These are phyloP conservation scores for Neurospora africana DNA, from an alignment of 495 filamentous ascomycete species.

Conservation along the genomic window DNA sequence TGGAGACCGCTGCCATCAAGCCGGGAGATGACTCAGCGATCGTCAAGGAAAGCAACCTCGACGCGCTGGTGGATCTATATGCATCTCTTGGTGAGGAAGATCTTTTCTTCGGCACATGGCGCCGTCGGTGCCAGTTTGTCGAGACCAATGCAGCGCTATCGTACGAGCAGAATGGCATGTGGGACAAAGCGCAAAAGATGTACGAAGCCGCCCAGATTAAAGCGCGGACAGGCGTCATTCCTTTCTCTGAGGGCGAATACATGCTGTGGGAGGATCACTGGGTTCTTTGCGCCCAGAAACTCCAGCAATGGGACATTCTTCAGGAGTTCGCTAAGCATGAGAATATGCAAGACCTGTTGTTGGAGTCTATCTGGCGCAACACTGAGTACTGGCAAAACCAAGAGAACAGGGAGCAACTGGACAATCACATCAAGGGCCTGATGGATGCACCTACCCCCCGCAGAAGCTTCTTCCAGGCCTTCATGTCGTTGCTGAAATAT, in stretches of 20 bases:
- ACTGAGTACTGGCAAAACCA: conserved; percentile 84
- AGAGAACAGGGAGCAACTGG: conserved; percentile 77
- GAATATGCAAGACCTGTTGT: conserved; percentile 91
- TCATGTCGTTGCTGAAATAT: conserved; percentile 89
- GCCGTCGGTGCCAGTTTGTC: conserved; percentile 84
- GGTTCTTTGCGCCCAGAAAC: conserved; percentile 92
- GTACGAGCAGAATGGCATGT: conserved; percentile 98
- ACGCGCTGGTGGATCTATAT: conserved; percentile 87
- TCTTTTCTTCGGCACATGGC: conserved; percentile 96
- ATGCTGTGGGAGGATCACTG: conserved; percentile 99
- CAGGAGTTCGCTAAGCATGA: conserved; percentile 98
- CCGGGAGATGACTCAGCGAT: conserved; percentile 73
- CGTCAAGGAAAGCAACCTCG: conserved; percentile 86
- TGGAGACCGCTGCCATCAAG: conserved; percentile 75
- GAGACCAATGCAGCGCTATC: conserved; percentile 95
- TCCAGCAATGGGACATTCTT: conserved; percentile 97
- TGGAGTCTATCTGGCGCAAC: conserved; percentile 90
- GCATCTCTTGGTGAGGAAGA: conserved; percentile 85
- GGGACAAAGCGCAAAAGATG: conserved; percentile 93
- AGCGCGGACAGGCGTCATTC: conserved; percentile 80
- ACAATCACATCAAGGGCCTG: conserved; percentile 84
- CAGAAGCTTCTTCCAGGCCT: conserved; percentile 91
- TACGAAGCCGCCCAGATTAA: conserved; percentile 97
- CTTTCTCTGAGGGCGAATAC: conserved; percentile 94
- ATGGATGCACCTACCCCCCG: conserved; percentile 94